Evolutionary conservation across 2,329 filamentous ascomycete genomes (phyloP).

Genomic region (Hymenoscyphus scutula): DNA sequence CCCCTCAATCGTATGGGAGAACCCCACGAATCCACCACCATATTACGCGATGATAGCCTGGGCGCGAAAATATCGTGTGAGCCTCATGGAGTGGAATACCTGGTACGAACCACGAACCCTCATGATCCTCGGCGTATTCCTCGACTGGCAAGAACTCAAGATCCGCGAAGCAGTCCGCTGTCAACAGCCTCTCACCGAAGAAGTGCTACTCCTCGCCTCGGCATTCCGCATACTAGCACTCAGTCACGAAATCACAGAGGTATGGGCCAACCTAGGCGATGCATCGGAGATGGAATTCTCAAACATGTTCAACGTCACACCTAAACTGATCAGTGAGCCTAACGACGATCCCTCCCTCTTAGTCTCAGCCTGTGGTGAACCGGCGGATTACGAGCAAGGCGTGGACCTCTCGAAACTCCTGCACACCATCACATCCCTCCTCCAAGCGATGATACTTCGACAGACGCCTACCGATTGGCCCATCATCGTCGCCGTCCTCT

Average conservation of each 20-base stretch:
- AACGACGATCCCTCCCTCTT: background rate
- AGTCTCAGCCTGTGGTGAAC: background rate
- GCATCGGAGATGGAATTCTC: background rate
- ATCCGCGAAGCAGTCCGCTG: background rate
- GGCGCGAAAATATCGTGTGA: background rate
- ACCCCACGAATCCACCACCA: background rate
- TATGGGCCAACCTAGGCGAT: background rate
- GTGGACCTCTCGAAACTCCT: background rate
- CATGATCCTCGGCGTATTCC: background rate
- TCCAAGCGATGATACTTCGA: background rate
- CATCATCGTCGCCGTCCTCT: background rate
- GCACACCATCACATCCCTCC: background rate
- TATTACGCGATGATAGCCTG: background rate
- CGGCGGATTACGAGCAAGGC: too few relatives aligned
- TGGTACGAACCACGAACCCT: conserved; percentile 1
- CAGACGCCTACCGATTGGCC: background rate
- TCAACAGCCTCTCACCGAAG: background rate
- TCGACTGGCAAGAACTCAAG: background rate
- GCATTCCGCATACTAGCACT: background rate
- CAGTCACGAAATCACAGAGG: background rate
- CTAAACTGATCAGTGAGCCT: background rate
- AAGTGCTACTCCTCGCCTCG: background rate
- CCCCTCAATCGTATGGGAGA: background rate
- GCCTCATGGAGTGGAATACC: background rate
- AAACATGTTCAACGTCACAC: background rate